phyloP scores from a whole-genome alignment of 495 filamentous ascomycete species.

The Glonium stellatum region DNA sequence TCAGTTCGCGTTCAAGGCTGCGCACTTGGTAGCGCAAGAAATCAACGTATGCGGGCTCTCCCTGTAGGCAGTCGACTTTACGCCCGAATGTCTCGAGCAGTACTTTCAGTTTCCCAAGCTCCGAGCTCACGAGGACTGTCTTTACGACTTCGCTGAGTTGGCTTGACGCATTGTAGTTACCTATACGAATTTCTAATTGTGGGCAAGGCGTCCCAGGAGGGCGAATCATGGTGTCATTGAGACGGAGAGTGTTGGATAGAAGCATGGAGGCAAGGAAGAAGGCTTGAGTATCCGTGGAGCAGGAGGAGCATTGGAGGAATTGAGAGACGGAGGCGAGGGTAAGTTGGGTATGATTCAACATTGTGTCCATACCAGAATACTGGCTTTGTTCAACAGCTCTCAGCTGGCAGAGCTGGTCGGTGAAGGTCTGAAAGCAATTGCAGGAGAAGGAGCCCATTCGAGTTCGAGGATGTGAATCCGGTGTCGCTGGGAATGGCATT shows the following conservation, averaged over 20 bases:
- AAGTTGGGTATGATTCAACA: neutral
- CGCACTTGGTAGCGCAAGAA: neutral
- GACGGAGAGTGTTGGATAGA: neutral
- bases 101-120: conserved; percentile 1
- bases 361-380: neutral
- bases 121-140: neutral
- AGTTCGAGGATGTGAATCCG: neutral
- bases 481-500: neutral
- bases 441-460: neutral
- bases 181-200: conserved; percentile 1
- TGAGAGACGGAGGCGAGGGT: neutral
- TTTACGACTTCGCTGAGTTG: conserved; percentile 1
- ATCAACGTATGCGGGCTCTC: neutral
- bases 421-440: conserved; percentile 1
- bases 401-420: conserved; percentile 3
- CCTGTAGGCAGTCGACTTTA: neutral
- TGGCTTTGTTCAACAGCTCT: neutral
- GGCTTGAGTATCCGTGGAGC: neutral
- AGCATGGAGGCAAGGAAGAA: conserved; percentile 1
- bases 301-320: neutral
- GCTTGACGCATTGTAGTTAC: neutral
- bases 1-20: conserved; percentile 1
- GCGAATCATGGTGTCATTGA: neutral
- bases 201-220: neutral
- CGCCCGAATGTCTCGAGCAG: neutral